Evolutionary conservation across 768 basidiomycete species (phyloP).

Genomic region (Daedalea quercina): DNA sequence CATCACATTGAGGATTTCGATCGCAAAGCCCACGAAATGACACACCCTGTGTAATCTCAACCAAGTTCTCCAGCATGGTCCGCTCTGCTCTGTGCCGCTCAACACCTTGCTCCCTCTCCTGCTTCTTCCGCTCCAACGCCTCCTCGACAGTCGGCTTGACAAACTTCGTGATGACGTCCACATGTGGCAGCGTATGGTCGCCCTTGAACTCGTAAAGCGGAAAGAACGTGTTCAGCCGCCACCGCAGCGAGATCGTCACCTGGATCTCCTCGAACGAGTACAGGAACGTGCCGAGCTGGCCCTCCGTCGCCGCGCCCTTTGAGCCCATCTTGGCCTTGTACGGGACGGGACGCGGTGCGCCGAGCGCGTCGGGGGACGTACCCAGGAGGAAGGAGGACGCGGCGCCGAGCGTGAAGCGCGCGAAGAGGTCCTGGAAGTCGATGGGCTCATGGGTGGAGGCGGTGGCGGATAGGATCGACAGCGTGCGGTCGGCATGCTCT

Average conservation of each 20-base stretch:
- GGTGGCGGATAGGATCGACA: neutral
- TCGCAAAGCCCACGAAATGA: neutral
- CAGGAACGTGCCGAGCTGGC: conserved; percentile 24
- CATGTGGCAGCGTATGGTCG: conserved; percentile 31
- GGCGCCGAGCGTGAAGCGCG: conserved; percentile 46
- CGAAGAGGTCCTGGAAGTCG: conserved; percentile 27
- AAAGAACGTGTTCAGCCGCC: conserved; percentile 35
- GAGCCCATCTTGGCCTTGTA: conserved; percentile 15
- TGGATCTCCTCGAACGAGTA: conserved; percentile 33
- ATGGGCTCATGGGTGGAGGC: neutral
- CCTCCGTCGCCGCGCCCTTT: conserved; percentile 12
- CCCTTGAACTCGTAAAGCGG: conserved; percentile 38
- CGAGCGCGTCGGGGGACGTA: conserved; percentile 30
- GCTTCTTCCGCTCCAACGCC: conserved; percentile 32
- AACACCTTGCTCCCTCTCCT: conserved; percentile 9
- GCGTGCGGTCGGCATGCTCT: conserved; percentile 1
- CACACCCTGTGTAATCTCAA: conserved; percentile 32
- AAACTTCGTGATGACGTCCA: conserved; percentile 37
- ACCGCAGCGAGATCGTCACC: conserved; percentile 28
- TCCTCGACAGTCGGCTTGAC: conserved; percentile 42
- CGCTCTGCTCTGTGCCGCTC: conserved; percentile 17
- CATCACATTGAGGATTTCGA: neutral
- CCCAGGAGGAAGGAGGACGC: conserved; percentile 50
- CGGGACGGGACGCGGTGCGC: conserved; percentile 31
- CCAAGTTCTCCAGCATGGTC: conserved; percentile 33